Evolutionary conservation across 2,329 filamentous ascomycete species (phyloP).

Genomic region (Fusarium papillatum): DNA sequence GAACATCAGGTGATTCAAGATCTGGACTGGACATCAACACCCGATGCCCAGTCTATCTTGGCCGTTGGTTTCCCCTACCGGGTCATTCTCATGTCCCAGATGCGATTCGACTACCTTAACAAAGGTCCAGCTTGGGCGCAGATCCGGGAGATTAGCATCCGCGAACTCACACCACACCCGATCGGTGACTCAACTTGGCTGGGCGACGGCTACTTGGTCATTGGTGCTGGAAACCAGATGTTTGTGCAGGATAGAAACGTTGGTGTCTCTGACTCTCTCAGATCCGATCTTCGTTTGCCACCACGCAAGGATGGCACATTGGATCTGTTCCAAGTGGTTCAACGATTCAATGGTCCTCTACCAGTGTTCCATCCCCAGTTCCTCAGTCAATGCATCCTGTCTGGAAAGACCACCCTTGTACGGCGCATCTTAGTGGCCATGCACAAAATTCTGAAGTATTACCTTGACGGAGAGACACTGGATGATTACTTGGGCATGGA

Average conservation of each 20-base stretch:
- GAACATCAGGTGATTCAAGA: slow-evolving; percentile 83
- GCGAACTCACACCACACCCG: slow-evolving; percentile 86
- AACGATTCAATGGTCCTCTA: slow-evolving; percentile 86
- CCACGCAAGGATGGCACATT: slow-evolving; percentile 64
- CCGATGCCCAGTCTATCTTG: slow-evolving; percentile 88
- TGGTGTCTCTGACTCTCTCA: slow-evolving; percentile 70
- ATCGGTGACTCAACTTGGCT: slow-evolving; percentile 97
- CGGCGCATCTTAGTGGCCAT: slow-evolving; percentile 80
- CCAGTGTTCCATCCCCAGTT: slow-evolving; percentile 95
- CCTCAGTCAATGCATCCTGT: slow-evolving; percentile 86
- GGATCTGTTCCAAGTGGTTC: slow-evolving; percentile 86
- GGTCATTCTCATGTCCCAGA: slow-evolving; percentile 85
- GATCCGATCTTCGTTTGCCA: slow-evolving; percentile 64
- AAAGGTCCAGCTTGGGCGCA: slow-evolving; percentile 91
- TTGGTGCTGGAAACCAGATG: slow-evolving; percentile 92
- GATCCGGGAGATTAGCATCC: slow-evolving; percentile 85
- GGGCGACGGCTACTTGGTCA: slow-evolving; percentile 84
- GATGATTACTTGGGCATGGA: slow-evolving; percentile 82
- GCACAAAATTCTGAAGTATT: slow-evolving; percentile 84
- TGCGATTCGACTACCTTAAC: slow-evolving; percentile 93
- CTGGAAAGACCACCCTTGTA: slow-evolving; percentile 81
- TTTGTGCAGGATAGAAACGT: slow-evolving; percentile 88
- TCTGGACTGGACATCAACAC: slow-evolving; percentile 94
- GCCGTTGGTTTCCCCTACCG: slow-evolving; percentile 94
- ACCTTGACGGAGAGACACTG: slow-evolving; percentile 83